Evolutionary conservation across 2,329 filamentous ascomycete species (phyloP).

Genomic region (Calonectria leucothoes): DNA sequence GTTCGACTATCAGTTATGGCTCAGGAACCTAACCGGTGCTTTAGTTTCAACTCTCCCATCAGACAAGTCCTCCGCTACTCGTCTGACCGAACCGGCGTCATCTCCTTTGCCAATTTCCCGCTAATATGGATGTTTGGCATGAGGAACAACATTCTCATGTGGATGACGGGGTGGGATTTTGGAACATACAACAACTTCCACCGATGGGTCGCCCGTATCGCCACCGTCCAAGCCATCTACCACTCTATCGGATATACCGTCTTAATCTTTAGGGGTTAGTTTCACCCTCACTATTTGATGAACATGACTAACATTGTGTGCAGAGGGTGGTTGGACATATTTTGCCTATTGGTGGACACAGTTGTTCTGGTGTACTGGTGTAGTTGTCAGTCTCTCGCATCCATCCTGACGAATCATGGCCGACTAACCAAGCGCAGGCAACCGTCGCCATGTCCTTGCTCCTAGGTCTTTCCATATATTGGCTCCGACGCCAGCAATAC

Average conservation of each 20-base stretch:
- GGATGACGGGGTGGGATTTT: constrained; percentile 77
- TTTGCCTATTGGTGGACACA: constrained; percentile 52
- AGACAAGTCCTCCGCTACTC: constrained; percentile 63
- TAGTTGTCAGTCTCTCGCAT: constrained; percentile 49
- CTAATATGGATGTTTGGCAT: constrained; percentile 75
- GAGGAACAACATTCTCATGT: constrained; percentile 74
- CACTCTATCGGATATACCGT: constrained; percentile 72
- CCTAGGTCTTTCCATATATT: constrained; percentile 61
- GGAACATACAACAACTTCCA: constrained; percentile 76
- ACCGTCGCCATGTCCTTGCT: constrained; percentile 59
- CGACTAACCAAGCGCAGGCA: constrained; percentile 43
- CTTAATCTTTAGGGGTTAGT: constrained; percentile 52
- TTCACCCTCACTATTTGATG: rapidly evolving
- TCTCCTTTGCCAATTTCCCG: constrained; percentile 73
- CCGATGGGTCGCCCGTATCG: constrained; percentile 72
- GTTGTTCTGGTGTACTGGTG: constrained; percentile 63
- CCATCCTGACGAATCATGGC: rapidly evolving
- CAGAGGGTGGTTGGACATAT: constrained; percentile 52
- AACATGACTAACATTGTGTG: constrained; percentile 13
- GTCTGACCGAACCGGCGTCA: constrained; percentile 72
- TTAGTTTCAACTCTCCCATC: constrained; percentile 48
- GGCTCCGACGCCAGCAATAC: constrained; percentile 64
- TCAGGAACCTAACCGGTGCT: background rate
- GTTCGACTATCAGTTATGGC: background rate
- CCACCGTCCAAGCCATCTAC: constrained; percentile 70